Base-by-base conservation (phyloP, 495 filamentous ascomycete genomes). In the Endocarpon pusillum region DNA sequence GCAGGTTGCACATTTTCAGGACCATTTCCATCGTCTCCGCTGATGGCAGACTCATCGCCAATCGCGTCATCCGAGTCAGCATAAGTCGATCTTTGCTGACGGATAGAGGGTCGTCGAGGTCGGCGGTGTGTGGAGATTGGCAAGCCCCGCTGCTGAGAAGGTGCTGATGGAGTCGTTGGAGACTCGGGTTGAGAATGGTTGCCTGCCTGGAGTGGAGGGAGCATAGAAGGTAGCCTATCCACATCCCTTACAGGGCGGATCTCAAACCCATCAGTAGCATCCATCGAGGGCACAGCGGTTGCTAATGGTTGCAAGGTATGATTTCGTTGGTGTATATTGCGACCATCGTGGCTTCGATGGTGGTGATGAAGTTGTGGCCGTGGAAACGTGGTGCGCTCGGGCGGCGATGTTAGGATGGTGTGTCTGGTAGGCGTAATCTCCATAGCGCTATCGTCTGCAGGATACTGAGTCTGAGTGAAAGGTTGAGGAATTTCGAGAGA, bases 141-240 rank as follows among this genome's bases (percentile, higher is more conserved):
- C 44, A 45, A 60, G 52, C 35, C 64, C 48, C 40, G 71, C 58
- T 42, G 60, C 48, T 47, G 74, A 46, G 43, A 65, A 8, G 73
- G 75, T 24, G 80, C 79, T 33, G 78, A 67, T 7, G 87, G 89
- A 1, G 89, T 97, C 8, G 85, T 93, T 1, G 89, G 89, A 7
- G 87, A 94, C 35, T 83, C 80, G 1, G 89, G 89, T 46, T 94
- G 89, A 5, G 89, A 94, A 17, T 73, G 67, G 33, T 84, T 59
- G 15, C 75, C 75, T 2, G 71, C 64, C 31, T 81, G 72, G 31
- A 81, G 55, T 5, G 75, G 69, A 1, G 83, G 75, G 20, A 82
- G 55, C 72, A 91, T 89, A 36, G 81, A 87, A 9, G 79, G 79
- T 12, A 94, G 66, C 32, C 87, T 74, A 44, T 94, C 87, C 23